Conservation (phyloP, 176 grass and related monocot genomes). For the Ananas comosus region DNA sequence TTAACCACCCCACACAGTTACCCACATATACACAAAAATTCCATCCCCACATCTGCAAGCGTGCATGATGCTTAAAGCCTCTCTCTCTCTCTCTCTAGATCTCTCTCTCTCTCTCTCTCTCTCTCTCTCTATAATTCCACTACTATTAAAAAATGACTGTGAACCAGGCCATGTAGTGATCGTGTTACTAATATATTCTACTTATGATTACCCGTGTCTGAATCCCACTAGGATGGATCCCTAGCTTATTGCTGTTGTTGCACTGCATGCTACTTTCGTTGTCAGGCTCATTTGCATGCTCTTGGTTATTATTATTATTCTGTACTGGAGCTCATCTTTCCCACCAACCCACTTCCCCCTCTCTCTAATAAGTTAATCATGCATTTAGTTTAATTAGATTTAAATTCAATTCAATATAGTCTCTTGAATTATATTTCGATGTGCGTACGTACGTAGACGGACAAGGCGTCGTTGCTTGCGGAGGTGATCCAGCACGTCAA, state of each 20-base stretch:
- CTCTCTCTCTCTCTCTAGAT: background rate
- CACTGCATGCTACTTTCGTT: no score
- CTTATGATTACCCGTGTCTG: no score
- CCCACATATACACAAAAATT: background rate
- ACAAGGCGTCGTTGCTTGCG: constrained; percentile 92
- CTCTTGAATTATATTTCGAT: background rate
- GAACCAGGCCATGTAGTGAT: no score
- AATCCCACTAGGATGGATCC: no score
- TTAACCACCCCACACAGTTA: background rate
- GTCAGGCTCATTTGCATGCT: no score
- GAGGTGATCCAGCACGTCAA: constrained; percentile 85
- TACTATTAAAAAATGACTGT: background rate
- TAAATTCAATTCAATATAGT: background rate
- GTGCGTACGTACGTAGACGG: constrained; percentile 33
- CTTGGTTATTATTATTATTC: background rate
- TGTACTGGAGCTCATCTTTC: background rate
- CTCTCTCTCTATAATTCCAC: background rate
- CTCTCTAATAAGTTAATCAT: background rate
- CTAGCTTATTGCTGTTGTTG: no score
- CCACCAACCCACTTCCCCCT: background rate
- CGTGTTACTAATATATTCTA: no score
- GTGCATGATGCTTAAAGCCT: background rate
- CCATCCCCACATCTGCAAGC: background rate
- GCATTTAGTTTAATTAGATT: no score
- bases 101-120: no score